phyloP scores from a whole-genome alignment of 192 early-diverging fungal genomes.

The Pecoramyces ruminantium region DNA sequence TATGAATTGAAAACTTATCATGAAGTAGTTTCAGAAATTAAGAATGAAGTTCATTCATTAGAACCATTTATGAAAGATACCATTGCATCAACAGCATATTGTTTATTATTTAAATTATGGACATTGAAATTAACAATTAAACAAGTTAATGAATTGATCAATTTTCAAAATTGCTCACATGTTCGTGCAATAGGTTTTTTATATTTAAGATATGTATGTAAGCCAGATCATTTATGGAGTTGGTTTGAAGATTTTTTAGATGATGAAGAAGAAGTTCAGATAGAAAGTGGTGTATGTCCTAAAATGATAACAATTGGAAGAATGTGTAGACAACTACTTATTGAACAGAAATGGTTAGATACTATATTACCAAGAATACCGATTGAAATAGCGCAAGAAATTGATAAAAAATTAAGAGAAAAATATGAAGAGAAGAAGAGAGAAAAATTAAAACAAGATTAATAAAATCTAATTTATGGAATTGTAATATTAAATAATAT shows the following conservation, averaged over 20 bases:
- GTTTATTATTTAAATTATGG: slow-evolving; percentile 70
- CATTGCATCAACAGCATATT: slow-evolving; percentile 63
- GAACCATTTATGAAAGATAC: slow-evolving; percentile 68
- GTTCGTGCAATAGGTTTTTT: slow-evolving; percentile 63
- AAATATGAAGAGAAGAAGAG: slow-evolving; percentile 1
- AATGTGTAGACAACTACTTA: slow-evolving; percentile 42
- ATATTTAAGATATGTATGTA: slow-evolving; percentile 66
- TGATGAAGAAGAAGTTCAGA: slow-evolving; percentile 54
- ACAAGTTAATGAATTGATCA: slow-evolving; percentile 60
- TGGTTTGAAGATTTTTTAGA: slow-evolving; percentile 64
- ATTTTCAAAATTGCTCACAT: slow-evolving; percentile 41
- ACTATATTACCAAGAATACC: slow-evolving; percentile 73
- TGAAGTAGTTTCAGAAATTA: slow-evolving; percentile 58
- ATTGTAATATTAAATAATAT: too few relatives aligned
- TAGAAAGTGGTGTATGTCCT: slow-evolving; percentile 36
- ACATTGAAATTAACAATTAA: slow-evolving; percentile 54
- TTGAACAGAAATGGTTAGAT: slow-evolving; percentile 58
- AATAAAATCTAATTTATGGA: too few relatives aligned
- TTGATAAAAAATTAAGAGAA: slow-evolving; percentile 41
- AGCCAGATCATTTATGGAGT: slow-evolving; percentile 54
- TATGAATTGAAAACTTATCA: slow-evolving; percentile 58
- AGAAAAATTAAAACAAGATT: too few relatives aligned
- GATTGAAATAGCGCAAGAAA: slow-evolving; percentile 49
- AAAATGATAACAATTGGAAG: slow-evolving; percentile 49
- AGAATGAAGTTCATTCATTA: slow-evolving; percentile 18